These are phyloP conservation scores for Phialophora chinensis DNA, from an alignment of 2,329 filamentous ascomycete species.

Conservation along the genomic window DNA sequence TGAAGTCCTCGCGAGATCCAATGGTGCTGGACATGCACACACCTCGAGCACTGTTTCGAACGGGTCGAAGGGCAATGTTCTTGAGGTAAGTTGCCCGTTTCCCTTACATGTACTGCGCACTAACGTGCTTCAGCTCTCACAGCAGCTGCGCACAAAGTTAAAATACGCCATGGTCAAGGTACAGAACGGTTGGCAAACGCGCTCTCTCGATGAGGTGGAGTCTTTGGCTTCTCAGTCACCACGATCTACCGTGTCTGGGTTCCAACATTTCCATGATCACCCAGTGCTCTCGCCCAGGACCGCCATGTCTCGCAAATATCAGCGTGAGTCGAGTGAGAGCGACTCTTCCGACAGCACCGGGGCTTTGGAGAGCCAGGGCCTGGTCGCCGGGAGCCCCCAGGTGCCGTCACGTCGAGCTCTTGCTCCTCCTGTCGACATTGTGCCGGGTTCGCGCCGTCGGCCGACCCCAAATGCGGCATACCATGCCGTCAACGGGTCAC, in stretches of 20 bases:
- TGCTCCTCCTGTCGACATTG: conserved; percentile 53
- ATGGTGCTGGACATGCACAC: conserved; percentile 25
- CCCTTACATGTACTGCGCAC: background rate
- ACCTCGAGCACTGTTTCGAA: conserved; percentile 31
- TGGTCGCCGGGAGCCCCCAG: conserved; percentile 26
- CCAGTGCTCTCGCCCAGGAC: conserved; percentile 58
- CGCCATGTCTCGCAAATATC: conserved; percentile 41
- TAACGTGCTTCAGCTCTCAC: conserved; percentile 65
- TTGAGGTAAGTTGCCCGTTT: conserved; percentile 26
- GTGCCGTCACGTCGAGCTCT: conserved; percentile 39
- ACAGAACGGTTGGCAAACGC: conserved; percentile 83
- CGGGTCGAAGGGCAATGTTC: conserved; percentile 32
- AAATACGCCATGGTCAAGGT: conserved; percentile 95
- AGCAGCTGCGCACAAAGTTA: conserved; percentile 79
- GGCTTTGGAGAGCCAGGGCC: conserved; percentile 28
- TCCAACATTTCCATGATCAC: conserved; percentile 57
- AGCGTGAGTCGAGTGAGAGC: conserved; percentile 38
- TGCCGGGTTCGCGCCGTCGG: conserved; percentile 47
- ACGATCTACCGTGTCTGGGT: conserved; percentile 62
- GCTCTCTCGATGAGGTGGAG: conserved; percentile 78
- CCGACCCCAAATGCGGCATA: conserved; percentile 46
- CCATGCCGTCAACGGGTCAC: conserved; percentile 25
- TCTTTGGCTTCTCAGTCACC: conserved; percentile 74
- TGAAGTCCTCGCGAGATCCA: conserved; percentile 22
- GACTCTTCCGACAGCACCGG: conserved; percentile 38